Conservation (phyloP, 495 filamentous ascomycete species). For the Pyrenula massariospora region DNA sequence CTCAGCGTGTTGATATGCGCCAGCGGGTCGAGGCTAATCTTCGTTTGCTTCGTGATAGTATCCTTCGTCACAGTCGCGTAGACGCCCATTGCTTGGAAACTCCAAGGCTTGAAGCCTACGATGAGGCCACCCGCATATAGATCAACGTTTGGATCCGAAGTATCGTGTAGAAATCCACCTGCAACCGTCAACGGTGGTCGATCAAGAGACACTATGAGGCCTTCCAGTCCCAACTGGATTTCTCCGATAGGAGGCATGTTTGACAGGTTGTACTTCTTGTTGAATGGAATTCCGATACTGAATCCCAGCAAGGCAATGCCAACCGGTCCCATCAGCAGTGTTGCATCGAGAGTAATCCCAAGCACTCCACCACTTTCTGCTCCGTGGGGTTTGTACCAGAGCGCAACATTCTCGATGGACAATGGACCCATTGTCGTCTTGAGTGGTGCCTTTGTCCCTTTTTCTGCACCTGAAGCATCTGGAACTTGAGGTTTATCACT, state of each 20-base stretch:
- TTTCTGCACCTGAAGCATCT: conserved; percentile 1
- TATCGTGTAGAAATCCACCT: conserved; percentile 23
- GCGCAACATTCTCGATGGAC: conserved; percentile 17
- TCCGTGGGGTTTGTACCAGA: conserved; percentile 23
- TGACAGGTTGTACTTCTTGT: conserved; percentile 4
- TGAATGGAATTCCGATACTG: conserved; percentile 7
- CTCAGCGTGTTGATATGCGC: no score
- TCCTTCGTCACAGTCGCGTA: no score
- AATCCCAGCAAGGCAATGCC: conserved; percentile 25
- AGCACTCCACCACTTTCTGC: conserved; percentile 13
- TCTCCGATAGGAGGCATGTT: no score
- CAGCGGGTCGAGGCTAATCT: no score
- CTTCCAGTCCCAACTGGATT: conserved; percentile 18
- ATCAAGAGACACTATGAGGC: conserved; percentile 23
- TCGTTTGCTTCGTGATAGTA: no score
- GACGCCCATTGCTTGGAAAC: conserved; percentile 25
- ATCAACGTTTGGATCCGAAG: conserved; percentile 2
- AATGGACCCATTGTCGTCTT: conserved; percentile 18
- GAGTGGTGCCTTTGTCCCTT: conserved; percentile 7
- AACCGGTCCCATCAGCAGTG: conserved; percentile 26
- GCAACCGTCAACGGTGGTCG: conserved; percentile 24
- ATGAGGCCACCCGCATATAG: conserved; percentile 25
- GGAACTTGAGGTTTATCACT: background rate
- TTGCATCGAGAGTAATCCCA: conserved; percentile 20
- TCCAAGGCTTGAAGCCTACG: conserved; percentile 23